A percentile compares a stretch with the other conserved stretches of the same genome.
These are phyloP conservation scores for Microbotryum intermedium DNA, from an alignment of 1,284 basidiomycete genomes.

Conservation along the genomic window DNA sequence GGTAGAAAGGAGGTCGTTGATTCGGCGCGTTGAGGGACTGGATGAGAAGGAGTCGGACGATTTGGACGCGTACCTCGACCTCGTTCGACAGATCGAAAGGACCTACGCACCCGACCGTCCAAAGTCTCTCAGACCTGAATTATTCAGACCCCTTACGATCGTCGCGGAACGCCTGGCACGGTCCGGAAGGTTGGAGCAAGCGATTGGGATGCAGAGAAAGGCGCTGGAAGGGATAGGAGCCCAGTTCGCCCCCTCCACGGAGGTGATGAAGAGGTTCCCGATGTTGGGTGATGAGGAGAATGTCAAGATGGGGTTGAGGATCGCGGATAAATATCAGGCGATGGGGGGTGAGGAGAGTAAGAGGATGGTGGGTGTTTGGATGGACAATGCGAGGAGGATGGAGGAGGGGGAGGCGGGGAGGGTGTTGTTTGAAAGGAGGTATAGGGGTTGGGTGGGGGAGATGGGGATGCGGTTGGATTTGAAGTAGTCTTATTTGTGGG, in stretches of 20 bases:
- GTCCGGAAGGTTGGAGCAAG: not conserved
- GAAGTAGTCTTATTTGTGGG: too few relatives aligned
- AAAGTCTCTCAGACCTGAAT: not conserved
- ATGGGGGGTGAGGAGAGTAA: not conserved
- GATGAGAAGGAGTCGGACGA: not conserved
- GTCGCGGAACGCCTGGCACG: constrained; percentile 1
- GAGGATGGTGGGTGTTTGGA: constrained; percentile 7
- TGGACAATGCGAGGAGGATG: constrained; percentile 11
- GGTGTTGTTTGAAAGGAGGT: constrained; percentile 18
- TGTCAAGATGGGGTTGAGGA: constrained; percentile 7
- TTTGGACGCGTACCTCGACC: not conserved
- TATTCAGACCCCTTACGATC: constrained; percentile 5
- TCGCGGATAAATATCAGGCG: not conserved
- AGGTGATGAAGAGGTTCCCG: not conserved
- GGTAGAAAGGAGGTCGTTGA: not conserved
- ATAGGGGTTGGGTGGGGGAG: not conserved
- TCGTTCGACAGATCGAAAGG: constrained; percentile 2
- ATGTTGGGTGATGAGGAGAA: constrained; percentile 12
- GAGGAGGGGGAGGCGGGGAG: constrained; percentile 18
- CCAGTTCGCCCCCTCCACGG: not conserved
- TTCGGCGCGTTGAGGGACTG: not conserved
- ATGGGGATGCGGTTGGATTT: not conserved
- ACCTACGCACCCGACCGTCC: not conserved
- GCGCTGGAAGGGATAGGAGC: constrained; percentile 21
- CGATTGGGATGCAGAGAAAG: constrained; percentile 7